Conservation (phyloP, 2,329 filamentous ascomycete genomes). For the Fusarium vanettenii region DNA sequence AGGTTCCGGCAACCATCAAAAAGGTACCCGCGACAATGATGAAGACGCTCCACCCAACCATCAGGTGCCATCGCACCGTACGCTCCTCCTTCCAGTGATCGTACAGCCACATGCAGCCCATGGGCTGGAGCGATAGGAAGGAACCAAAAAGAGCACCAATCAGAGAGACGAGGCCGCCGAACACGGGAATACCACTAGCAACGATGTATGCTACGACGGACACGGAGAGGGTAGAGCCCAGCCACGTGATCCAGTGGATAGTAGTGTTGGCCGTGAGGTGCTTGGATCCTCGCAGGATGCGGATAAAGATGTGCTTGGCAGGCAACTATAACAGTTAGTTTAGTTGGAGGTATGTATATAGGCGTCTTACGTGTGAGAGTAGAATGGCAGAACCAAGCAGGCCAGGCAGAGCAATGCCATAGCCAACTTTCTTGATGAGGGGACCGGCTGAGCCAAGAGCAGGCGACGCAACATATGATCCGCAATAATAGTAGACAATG, state of each 20-base stretch:
- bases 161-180: constrained; percentile 38
- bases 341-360: neutral
- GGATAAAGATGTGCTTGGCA: constrained; percentile 9
- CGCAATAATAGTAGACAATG: constrained; percentile 58
- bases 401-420: constrained; percentile 48
- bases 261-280: constrained; percentile 43
- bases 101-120: constrained; percentile 43
- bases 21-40: constrained; percentile 42
- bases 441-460: constrained; percentile 56
- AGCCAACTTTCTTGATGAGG: constrained; percentile 55
- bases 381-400: constrained; percentile 38
- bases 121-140: constrained; percentile 41
- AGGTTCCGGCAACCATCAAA: constrained; percentile 57
- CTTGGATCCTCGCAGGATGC: constrained; percentile 39
- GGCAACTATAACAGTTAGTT: constrained; percentile 1
- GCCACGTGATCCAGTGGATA: constrained; percentile 45
- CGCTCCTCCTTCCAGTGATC: constrained; percentile 35
- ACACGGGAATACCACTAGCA: constrained; percentile 33
- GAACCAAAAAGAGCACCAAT: constrained; percentile 43
- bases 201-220: constrained; percentile 41
- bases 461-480: constrained; percentile 57
- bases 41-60: constrained; percentile 9
- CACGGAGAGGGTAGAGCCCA: constrained; percentile 41
- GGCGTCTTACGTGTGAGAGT: constrained; percentile 30
- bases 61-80: neutral